Evolutionary conservation across 345 rosid species (phyloP).

Genomic region (Citrus cavaleriei): DNA sequence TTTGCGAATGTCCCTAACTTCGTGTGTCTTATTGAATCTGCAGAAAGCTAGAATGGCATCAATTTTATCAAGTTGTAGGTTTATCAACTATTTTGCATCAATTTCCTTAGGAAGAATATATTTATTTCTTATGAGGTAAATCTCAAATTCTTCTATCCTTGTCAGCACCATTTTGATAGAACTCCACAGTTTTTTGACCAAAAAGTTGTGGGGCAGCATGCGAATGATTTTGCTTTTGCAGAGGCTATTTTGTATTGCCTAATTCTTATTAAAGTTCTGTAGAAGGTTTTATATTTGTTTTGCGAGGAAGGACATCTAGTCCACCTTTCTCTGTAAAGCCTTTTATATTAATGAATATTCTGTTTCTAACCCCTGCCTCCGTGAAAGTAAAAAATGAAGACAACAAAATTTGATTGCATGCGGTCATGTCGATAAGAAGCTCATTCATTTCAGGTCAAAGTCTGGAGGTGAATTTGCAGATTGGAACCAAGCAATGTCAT

Average conservation of each 20-base stretch:
- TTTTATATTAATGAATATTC: no score
- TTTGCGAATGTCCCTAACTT: neutral
- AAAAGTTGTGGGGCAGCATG: neutral
- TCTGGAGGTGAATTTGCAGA: conserved; percentile 57
- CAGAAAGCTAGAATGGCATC: neutral
- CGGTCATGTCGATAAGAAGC: neutral
- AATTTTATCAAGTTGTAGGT: neutral
- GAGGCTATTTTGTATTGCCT: no score
- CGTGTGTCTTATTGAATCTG: neutral
- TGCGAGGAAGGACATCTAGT: no score
- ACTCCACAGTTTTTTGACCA: neutral
- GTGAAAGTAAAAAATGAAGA: no score
- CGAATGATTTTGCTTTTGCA: neutral
- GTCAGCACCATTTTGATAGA: neutral
- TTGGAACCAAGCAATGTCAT: conserved; percentile 52
- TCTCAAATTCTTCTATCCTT: neutral
- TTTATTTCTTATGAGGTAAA: neutral
- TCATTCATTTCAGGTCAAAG: conserved; percentile 54
- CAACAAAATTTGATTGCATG: neutral
- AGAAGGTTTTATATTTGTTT: no score
- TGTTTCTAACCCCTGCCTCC: no score
- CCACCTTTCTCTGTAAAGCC: no score
- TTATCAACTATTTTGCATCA: no score
- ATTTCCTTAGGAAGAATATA: neutral
- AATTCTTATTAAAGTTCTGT: no score